Percentiles rank a stretch among this genome's conserved stretches.
Conservation (phyloP, 2,329 filamentous ascomycete species). For the Ceratocystis diversiconidia region DNA sequence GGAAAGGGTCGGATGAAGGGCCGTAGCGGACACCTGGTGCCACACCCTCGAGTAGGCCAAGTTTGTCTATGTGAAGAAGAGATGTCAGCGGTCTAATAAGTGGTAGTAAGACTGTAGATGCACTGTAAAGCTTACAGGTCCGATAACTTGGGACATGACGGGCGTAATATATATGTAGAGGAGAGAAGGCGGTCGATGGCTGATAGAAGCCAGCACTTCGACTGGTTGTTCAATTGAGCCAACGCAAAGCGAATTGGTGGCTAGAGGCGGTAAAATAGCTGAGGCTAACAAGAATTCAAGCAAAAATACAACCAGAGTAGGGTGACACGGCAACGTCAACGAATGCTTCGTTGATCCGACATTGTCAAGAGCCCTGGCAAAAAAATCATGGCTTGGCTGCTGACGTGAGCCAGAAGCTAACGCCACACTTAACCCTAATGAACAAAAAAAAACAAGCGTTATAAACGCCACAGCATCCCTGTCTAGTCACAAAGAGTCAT, state of each 20-base stretch:
- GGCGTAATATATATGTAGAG: neutral
- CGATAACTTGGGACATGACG: constrained; percentile 65
- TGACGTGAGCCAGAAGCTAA: neutral
- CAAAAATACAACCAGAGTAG: neutral
- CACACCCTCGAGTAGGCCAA: constrained; percentile 93
- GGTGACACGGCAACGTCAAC: neutral
- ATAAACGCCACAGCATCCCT: neutral
- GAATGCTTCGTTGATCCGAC: neutral
- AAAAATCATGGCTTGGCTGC: constrained; percentile 12
- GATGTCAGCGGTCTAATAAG: neutral
- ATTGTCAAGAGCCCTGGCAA: neutral
- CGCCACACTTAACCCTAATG: constrained; percentile 17
- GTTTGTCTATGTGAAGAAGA: constrained; percentile 50
- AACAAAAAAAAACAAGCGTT: neutral
- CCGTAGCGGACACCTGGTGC: constrained; percentile 69
- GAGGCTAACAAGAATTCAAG: neutral
- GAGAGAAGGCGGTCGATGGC: neutral
- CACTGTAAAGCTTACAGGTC: constrained; percentile 43
- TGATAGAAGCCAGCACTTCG: neutral
- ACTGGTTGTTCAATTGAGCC: neutral
- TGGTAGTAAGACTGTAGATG: neutral
- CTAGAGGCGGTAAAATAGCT: neutral
- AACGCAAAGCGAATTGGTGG: neutral
- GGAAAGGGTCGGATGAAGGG: constrained; percentile 47
- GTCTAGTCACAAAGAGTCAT: neutral